A percentile compares a stretch with the other conserved stretches of the same genome.
Evolutionary conservation across 805 yeast genomes (phyloP).

Genomic region (Candida vaughaniae): DNA sequence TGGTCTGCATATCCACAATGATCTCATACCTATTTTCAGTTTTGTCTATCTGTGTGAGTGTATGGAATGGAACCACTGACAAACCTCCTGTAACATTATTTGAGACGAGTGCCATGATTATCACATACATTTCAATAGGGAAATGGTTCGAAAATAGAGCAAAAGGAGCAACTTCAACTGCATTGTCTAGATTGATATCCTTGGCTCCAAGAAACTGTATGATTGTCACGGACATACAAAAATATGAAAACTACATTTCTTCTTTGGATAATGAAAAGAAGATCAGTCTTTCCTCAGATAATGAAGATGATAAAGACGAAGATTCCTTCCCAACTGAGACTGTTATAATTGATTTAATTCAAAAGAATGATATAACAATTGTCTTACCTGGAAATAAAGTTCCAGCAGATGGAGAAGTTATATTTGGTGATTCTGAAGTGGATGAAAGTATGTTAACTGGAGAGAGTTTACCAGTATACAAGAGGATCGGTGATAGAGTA

Average conservation of each 20-base stretch:
- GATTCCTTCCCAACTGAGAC: conserved; percentile 38
- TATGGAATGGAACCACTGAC: conserved; percentile 37
- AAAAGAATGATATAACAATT: conserved; percentile 71
- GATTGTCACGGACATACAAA: conserved; percentile 48
- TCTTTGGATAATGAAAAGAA: conserved; percentile 5
- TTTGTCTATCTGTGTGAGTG: conserved; percentile 52
- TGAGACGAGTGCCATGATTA: conserved; percentile 84
- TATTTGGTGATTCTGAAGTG: conserved; percentile 76
- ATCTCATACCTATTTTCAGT: conserved; percentile 77
- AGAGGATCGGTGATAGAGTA: conserved; percentile 57
- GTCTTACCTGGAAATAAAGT: conserved; percentile 83
- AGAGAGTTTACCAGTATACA: conserved; percentile 76
- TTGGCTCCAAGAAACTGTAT: conserved; percentile 77
- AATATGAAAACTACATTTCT: conserved; percentile 19
- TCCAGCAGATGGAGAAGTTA: conserved; percentile 87
- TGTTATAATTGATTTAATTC: conserved; percentile 76
- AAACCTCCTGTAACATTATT: conserved; percentile 70
- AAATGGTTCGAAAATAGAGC: conserved; percentile 91
- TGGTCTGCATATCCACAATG: conserved; percentile 79
- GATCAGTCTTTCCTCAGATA: not conserved
- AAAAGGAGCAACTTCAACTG: conserved; percentile 89
- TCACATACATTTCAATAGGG: conserved; percentile 82
- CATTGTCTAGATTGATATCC: conserved; percentile 76
- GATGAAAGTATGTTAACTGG: conserved; percentile 94
- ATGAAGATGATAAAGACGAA: conserved; percentile 5